phyloP scores from a whole-genome alignment of 805 yeast species.

The Candida vaughaniae region DNA sequence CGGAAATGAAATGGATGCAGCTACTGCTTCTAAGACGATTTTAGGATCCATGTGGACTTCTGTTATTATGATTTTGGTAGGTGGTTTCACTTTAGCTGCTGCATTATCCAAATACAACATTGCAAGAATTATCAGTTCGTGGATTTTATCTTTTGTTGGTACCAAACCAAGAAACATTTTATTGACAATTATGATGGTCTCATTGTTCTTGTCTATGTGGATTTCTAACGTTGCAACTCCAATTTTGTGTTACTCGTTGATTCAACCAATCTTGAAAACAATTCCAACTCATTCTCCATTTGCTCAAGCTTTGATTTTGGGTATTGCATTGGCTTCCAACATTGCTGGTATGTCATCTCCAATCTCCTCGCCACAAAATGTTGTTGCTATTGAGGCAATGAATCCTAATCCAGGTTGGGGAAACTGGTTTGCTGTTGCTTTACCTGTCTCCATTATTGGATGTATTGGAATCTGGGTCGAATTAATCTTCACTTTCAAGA shows the following conservation, averaged over 20 bases:
- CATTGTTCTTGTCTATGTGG: constrained; percentile 89
- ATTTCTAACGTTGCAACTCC: constrained; percentile 98
- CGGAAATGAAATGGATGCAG: constrained; percentile 50
- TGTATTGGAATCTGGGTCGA: constrained; percentile 71
- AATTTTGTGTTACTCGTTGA: constrained; percentile 83
- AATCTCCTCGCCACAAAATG: constrained; percentile 94
- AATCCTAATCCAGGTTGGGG: constrained; percentile 83
- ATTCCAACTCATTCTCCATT: constrained; percentile 76
- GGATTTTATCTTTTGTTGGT: constrained; percentile 79
- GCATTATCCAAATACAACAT: constrained; percentile 88
- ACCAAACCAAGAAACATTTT: constrained; percentile 78
- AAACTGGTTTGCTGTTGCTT: constrained; percentile 86
- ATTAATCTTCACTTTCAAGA: constrained; percentile 62
- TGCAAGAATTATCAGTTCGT: constrained; percentile 82
- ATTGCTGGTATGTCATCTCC: constrained; percentile 98
- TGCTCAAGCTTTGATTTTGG: constrained; percentile 80
- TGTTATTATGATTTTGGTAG: constrained; percentile 82
- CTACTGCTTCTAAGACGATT: constrained; percentile 74
- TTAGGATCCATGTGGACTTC: constrained; percentile 94
- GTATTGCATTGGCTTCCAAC: constrained; percentile 90
- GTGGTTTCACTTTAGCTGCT: constrained; percentile 95
- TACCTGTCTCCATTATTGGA: constrained; percentile 72
- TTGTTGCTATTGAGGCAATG: constrained; percentile 87
- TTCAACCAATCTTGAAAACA: constrained; percentile 85
- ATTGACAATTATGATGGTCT: constrained; percentile 80